These are phyloP conservation scores for Alternaria brassicae DNA, from an alignment of 2,329 filamentous ascomycete genomes.

Conservation along the genomic window DNA sequence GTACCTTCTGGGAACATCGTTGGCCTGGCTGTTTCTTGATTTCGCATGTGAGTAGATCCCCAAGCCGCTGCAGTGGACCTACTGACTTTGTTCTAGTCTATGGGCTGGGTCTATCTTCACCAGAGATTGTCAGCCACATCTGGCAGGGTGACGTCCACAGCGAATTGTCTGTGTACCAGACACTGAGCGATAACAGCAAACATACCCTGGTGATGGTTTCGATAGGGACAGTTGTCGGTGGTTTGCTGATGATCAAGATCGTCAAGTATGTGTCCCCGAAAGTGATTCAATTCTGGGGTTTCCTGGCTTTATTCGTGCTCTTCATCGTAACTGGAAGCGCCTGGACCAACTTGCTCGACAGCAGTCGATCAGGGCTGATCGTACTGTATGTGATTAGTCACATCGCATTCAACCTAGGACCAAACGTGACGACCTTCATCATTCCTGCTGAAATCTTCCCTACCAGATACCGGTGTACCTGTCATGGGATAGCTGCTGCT, in stretches of 20 bases:
- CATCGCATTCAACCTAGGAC: conserved; percentile 47
- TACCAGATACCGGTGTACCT: conserved; percentile 61
- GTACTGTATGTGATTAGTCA: conserved; percentile 45
- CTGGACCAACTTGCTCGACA: conserved; percentile 39
- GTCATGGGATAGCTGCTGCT: conserved; percentile 62
- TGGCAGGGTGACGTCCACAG: conserved; percentile 31
- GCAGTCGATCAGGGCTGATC: conserved; percentile 34
- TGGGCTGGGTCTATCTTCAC: conserved; percentile 46
- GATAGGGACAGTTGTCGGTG: conserved; percentile 41
- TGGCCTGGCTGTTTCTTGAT: conserved; percentile 47
- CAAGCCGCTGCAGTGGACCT: not conserved
- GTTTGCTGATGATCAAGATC: conserved; percentile 43
- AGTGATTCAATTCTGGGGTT: conserved; percentile 45
- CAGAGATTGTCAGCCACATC: conserved; percentile 45
- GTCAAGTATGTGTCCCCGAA: conserved; percentile 46
- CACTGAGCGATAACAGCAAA: conserved; percentile 40
- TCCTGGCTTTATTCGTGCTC: conserved; percentile 39
- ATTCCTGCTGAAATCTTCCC: conserved; percentile 65
- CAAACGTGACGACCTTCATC: conserved; percentile 49
- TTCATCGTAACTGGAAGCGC: conserved; percentile 45
- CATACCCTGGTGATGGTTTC: conserved; percentile 46
- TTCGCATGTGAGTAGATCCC: conserved; percentile 36
- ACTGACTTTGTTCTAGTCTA: conserved; percentile 30
- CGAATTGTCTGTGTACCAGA: conserved; percentile 27
- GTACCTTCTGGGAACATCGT: conserved; percentile 47